Evolutionary conservation across 1,284 basidiomycete species (phyloP), one percentile per base, ranked within the genome.

Genomic region (Apiotrichum sp.): DNA sequence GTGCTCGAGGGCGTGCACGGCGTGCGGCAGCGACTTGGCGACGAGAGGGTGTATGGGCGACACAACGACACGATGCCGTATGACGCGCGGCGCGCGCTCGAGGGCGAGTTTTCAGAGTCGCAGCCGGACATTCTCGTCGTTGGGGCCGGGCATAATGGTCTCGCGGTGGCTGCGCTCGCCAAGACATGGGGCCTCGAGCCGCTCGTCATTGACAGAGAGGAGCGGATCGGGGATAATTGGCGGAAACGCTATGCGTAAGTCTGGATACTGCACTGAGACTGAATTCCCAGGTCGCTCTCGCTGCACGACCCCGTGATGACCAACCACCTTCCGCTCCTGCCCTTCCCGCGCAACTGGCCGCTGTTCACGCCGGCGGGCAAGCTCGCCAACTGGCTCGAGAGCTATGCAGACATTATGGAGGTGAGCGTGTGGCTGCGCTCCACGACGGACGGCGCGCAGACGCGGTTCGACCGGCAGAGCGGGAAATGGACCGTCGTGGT

Each of bases 301-400:
- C 73, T 86, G 43, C 84, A 86, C 65, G 82, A 84, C 67, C 81
- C 83, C 10, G 82, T 86, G 36, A 84, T 65, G 43, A 65, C 66
- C 50, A 67, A 70, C 49, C 70, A 73, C 53, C 62, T 65, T 16
- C 62, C 58, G 34, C 55, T 59, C 53, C 55, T 67, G 47, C 64
- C 65, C 31, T 69, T 68, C 63, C 69, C 69, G 8, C 31, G 57
- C 34, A 68, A 62, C 42, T 64, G 67, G 70, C 72, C 69, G 10
- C 57, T 58, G 40, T 71, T 58, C 62, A 69, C 64, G 6, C 67
- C 68, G 5, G 69, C 65, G n/a, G 71, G 71, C 43, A 74, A 85
- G 81, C 78, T 87, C 14, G 85, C 82, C 1, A 81, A 84, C 64
- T 87, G 84, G 82, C 77, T 87, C 5, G 84, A 87, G 68, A 74